Conservation (phyloP, 805 yeast genomes). For the Yamadazyma scolyti region DNA sequence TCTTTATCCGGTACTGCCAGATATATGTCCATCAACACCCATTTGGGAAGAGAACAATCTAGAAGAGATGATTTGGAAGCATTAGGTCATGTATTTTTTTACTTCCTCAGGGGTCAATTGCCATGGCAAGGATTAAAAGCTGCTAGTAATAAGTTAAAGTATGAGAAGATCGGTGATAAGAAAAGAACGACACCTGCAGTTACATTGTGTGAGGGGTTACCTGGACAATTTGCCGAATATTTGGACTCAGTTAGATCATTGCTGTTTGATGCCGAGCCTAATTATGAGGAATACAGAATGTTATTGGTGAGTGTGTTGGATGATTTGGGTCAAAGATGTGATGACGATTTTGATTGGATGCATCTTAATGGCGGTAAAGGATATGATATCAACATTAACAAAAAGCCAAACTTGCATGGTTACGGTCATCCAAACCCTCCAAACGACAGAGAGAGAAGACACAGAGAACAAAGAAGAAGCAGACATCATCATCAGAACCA, state of each 20-base stretch:
- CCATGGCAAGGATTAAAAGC: conserved; percentile 99
- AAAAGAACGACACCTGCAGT: conserved; percentile 84
- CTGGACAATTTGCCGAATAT: conserved; percentile 90
- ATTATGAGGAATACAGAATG: conserved; percentile 71
- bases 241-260: conserved; percentile 83
- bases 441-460: conserved; percentile 43
- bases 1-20: conserved; percentile 97
- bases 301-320: conserved; percentile 58
- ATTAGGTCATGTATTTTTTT: conserved; percentile 93
- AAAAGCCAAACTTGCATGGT: conserved; percentile 92
- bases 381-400: conserved; percentile 87
- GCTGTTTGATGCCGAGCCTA: conserved; percentile 92
- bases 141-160: conserved; percentile 95
- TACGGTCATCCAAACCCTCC: conserved; percentile 92
- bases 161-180: conserved; percentile 95
- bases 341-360: conserved; percentile 98
- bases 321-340: conserved; percentile 58
- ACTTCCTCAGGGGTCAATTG: conserved; percentile 86
- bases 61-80: conserved; percentile 97
- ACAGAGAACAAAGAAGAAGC: conserved; percentile 42
- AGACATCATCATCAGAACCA: conserved; percentile 30
- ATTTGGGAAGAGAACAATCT: conserved; percentile 93
- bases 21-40: conserved; percentile 97
- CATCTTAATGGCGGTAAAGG: conserved; percentile 91
- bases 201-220: conserved; percentile 85